A percentile compares a stretch with the other conserved stretches of the same genome.
Evolutionary conservation across 352 stramenopile genomes (phyloP).

Genomic region (Phytophthora litchii): DNA sequence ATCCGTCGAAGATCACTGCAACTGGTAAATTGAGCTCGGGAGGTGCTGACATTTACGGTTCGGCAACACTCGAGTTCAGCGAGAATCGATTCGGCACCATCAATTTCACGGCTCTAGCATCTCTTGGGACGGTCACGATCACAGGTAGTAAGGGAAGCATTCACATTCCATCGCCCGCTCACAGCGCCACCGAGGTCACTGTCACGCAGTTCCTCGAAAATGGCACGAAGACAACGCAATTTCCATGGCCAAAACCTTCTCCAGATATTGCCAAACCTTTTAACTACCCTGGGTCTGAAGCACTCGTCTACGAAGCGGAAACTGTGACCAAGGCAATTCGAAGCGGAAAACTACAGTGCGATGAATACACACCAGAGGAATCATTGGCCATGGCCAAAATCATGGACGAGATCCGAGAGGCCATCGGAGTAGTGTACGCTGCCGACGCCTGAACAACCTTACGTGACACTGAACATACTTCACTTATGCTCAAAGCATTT

Average conservation of each 20-base stretch:
- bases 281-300: constrained; percentile 35
- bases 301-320: constrained; percentile 70
- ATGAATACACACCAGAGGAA: constrained; percentile 53
- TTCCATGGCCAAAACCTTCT: constrained; percentile 23
- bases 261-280: no score
- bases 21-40: constrained; percentile 51
- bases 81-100: constrained; percentile 54
- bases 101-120: constrained; percentile 71
- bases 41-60: constrained; percentile 61
- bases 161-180: constrained; percentile 51
- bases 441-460: background rate
- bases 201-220: constrained; percentile 12
- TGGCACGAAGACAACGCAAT: constrained; percentile 21
- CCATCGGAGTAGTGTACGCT: constrained; percentile 52
- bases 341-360: constrained; percentile 36
- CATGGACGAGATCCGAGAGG: constrained; percentile 59
- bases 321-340: constrained; percentile 48
- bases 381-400: constrained; percentile 57
- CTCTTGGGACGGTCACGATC: constrained; percentile 67
- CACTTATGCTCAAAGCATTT: no score
- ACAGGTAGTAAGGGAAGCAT: constrained; percentile 75
- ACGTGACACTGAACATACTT: no score
- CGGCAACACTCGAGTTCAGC: constrained; percentile 63
- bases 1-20: constrained; percentile 52
- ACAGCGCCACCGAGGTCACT: constrained; percentile 24